phyloP scores from a whole-genome alignment of 805 yeast species.

The Cyberlindnera petersonii region DNA sequence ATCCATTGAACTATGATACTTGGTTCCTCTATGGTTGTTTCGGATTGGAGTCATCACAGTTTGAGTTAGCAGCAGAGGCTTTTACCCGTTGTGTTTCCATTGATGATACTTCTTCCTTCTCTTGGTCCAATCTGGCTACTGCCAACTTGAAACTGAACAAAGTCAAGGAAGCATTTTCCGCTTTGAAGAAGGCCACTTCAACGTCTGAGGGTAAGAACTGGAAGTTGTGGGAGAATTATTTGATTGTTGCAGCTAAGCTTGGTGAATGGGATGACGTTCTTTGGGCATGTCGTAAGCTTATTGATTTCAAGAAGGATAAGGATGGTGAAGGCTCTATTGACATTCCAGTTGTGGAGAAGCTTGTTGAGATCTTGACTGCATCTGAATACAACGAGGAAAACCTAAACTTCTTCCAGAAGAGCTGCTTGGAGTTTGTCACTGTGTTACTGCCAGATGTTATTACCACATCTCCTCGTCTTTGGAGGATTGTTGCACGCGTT shows the following conservation, averaged over 20 bases:
- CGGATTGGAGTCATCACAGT: constrained; percentile 69
- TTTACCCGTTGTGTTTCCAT: constrained; percentile 85
- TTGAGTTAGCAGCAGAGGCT: constrained; percentile 82
- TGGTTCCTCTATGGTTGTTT: constrained; percentile 94
- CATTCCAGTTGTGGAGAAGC: constrained; percentile 66
- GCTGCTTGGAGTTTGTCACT: constrained; percentile 70
- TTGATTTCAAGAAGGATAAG: constrained; percentile 51
- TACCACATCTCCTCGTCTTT: constrained; percentile 55
- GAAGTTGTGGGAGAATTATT: constrained; percentile 87
- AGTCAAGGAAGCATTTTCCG: constrained; percentile 75
- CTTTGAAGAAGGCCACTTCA: constrained; percentile 74
- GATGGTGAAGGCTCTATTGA: constrained; percentile 67
- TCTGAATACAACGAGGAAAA: constrained; percentile 38
- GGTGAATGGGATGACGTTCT: constrained; percentile 89
- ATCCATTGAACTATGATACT: constrained; percentile 72
- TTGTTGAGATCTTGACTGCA: constrained; percentile 59
- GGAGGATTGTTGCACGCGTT: constrained; percentile 83
- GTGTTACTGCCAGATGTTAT: constrained; percentile 63
- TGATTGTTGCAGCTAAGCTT: constrained; percentile 75
- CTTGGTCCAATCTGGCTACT: constrained; percentile 92
- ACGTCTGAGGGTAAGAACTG: constrained; percentile 72
- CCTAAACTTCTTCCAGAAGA: constrained; percentile 58
- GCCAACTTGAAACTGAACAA: constrained; percentile 64
- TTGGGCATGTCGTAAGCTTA: constrained; percentile 62
- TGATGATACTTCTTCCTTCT: constrained; percentile 73